A percentile compares a stretch with the other conserved stretches of the same genome.
These are phyloP conservation scores for Vickermania ingenoplastis DNA, from an alignment of 208 protist genomes.

Conservation along the genomic window DNA sequence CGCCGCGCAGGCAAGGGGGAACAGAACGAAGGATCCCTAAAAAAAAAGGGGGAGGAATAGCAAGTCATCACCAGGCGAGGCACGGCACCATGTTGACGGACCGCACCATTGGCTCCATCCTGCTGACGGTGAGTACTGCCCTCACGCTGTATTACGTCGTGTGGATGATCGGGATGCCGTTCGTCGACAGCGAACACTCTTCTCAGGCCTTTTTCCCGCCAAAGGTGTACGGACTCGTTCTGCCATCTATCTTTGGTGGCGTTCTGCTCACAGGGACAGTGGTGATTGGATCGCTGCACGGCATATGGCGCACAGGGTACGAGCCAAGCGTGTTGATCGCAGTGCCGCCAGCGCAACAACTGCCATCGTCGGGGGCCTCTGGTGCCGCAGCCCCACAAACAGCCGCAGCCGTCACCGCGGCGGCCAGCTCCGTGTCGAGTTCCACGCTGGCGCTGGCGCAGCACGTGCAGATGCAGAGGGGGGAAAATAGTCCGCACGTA, in stretches of 20 bases:
- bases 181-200: conserved; percentile 72
- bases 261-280: conserved; percentile 21
- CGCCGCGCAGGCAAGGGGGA: too few species aligned
- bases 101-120: conserved; percentile 43
- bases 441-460: too few species aligned
- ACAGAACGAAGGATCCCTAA: too few species aligned
- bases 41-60: neutral
- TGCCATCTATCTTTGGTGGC: conserved; percentile 45
- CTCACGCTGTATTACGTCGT: conserved; percentile 68
- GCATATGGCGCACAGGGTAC: conserved; percentile 42
- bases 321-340: neutral
- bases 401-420: too few species aligned
- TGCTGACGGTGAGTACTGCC: conserved; percentile 31
- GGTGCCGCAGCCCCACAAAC: too few species aligned
- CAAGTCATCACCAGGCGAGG: neutral
- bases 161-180: conserved; percentile 78
- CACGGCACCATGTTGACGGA: conserved; percentile 48
- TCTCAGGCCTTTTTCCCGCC: conserved; percentile 63
- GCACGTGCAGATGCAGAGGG: too few species aligned
- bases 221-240: conserved; percentile 62
- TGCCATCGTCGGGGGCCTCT: neutral
- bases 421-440: too few species aligned
- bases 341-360: neutral
- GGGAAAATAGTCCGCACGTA: too few species aligned
- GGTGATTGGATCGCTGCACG: conserved; percentile 47